Evolutionary conservation across 139 green algal species (phyloP), one percentile per base, ranked within the genome.

Genomic region (Micromonas pusilla): DNA sequence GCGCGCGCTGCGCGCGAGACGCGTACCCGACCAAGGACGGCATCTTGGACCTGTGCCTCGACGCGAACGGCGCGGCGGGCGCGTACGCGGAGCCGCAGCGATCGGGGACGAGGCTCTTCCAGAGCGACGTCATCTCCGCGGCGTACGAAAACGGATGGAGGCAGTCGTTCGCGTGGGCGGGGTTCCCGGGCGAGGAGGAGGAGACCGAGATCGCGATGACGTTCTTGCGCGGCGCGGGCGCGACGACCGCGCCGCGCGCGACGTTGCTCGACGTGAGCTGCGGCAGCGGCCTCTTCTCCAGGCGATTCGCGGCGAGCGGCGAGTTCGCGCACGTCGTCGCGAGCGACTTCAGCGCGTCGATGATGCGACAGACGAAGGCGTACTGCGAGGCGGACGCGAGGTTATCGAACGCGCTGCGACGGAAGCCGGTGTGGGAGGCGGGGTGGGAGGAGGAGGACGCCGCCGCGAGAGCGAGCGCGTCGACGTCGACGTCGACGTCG

Each of bases 81-180:
- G 26, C 63, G 6, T 39, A 70, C 63, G 23, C 63, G 63, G 28
- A 36, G 20, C 63, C 28, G 31, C 28, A 21, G 5, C 28, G 31
- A 33, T 36, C 3, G 2, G 63, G 63, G 5, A 70, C 63, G 63
- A 39, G 21, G 2, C 6, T 70, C 2, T 70, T 70, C 6, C 28
- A 70, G 32, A 37, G 21, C 28, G 28, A 32, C 13, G 9, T 34
- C 2, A 34, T 70, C 28, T 23, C 28, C 1, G 32, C 28, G 64
- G 86, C 86, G 0, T 98, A 98, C 84, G 94, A 98, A 84, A 85
- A 94, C 2, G 94, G 94, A 9, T 98, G 93, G 93, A 76, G 94
- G 1, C 92, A 97, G 80, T 81, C 80, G 26, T 98, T 98, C 78
- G 78, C 84, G 0, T 93, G 89, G 83, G 91, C 90, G 25, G 92